Conservation (phyloP, 129 eudicot genomes). For the Oenanthe sinensis region DNA sequence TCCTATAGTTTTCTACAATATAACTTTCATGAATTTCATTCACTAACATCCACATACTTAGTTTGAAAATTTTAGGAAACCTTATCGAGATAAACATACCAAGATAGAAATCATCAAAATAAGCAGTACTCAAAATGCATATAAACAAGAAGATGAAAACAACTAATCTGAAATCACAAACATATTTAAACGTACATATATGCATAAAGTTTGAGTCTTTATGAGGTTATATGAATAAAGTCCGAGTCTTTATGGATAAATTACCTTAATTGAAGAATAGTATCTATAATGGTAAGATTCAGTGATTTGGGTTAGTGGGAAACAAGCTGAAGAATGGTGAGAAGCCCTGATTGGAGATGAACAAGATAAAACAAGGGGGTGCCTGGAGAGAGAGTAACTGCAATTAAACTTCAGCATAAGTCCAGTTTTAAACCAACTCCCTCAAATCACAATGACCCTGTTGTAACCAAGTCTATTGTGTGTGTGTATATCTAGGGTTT, state of each 20-base stretch:
- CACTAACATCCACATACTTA: not conserved
- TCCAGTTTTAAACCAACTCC: not conserved
- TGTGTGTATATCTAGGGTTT: not conserved
- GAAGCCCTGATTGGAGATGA: conserved; percentile 24
- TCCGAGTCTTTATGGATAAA: not conserved
- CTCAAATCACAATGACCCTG: not conserved
- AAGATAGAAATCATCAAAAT: not conserved
- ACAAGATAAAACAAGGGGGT: conserved; percentile 22
- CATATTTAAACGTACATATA: not conserved
- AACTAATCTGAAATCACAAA: not conserved
- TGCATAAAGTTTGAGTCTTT: not conserved
- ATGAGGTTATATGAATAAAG: not conserved
- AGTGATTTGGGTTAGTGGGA: conserved; percentile 13
- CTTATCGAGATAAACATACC: not conserved
- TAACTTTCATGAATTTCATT: not conserved
- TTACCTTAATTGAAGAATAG: conserved; percentile 24
- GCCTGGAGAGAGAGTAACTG: conserved; percentile 24
- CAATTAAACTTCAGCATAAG: conserved; percentile 43
- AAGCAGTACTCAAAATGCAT: not conserved
- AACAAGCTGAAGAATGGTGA: not conserved
- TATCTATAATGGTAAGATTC: conserved; percentile 13
- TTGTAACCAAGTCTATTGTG: not conserved
- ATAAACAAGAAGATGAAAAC: not conserved
- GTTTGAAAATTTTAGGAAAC: not conserved
- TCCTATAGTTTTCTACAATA: not conserved